phyloP scores from a whole-genome alignment of 169 alveolate species.

The Plasmodium vivax region DNA sequence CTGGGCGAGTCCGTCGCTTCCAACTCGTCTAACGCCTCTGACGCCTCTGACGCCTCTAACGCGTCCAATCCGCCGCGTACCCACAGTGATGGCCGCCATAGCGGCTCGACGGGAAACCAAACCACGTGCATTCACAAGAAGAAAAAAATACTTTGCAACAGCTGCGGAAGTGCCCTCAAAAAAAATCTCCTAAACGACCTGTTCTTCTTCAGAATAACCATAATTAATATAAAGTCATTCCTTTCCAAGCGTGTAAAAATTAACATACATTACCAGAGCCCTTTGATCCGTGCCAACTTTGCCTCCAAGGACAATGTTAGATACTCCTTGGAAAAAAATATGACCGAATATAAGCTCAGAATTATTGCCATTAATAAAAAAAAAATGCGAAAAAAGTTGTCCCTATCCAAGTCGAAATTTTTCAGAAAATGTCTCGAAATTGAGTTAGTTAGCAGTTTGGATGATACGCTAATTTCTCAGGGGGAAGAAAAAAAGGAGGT shows the following conservation, averaged over 20 bases:
- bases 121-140: slow-evolving; percentile 30
- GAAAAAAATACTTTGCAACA: slow-evolving; percentile 7
- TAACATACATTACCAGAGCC: slow-evolving; percentile 59
- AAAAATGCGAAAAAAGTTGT: slow-evolving; percentile 62
- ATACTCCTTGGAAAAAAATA: slow-evolving; percentile 57
- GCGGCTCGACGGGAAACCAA: neutral
- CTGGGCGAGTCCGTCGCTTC: neutral
- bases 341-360: slow-evolving; percentile 46
- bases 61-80: neutral
- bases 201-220: slow-evolving; percentile 42
- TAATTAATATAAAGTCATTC: slow-evolving; percentile 23
- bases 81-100: neutral
- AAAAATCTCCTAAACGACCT: slow-evolving; percentile 40
- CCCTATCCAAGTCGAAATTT: slow-evolving; percentile 48
- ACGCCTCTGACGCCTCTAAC: neutral
- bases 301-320: slow-evolving; percentile 44
- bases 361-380: slow-evolving; percentile 68
- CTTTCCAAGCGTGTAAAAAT: slow-evolving; percentile 38
- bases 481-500: neutral
- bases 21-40: neutral
- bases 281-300: slow-evolving; percentile 54
- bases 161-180: slow-evolving; percentile 38
- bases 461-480: neutral
- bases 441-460: slow-evolving; percentile 20
- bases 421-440: slow-evolving; percentile 75